A percentile compares a stretch with the other conserved stretches of the same genome.
These are phyloP conservation scores for Entamoeba moshkovskii DNA, from an alignment of 208 protist species.

Conservation along the genomic window DNA sequence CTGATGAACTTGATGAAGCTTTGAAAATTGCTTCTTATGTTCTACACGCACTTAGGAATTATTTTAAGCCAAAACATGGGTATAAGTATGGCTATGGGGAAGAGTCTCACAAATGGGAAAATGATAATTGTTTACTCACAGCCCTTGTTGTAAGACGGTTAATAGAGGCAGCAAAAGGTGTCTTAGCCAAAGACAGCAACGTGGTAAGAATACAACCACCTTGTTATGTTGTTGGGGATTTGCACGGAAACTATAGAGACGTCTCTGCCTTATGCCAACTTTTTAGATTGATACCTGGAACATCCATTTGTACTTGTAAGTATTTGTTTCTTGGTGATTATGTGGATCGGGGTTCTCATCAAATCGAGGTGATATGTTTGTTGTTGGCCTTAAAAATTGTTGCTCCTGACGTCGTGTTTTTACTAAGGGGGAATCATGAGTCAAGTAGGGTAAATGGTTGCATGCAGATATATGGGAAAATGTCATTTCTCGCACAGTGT, in stretches of 20 bases:
- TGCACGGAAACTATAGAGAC: slow-evolving; percentile 31
- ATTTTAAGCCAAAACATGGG: neutral
- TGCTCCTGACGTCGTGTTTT: slow-evolving; percentile 7
- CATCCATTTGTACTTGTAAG: neutral
- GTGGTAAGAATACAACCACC: neutral
- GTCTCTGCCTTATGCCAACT: slow-evolving; percentile 2
- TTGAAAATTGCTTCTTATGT: neutral
- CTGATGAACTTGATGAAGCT: neutral
- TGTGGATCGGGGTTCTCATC: slow-evolving; percentile 28
- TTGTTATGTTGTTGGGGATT: slow-evolving; percentile 12
- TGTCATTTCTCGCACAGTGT: slow-evolving; percentile 68
- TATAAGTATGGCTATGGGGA: neutral
- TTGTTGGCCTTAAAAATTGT: slow-evolving; percentile 25
- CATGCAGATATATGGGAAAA: slow-evolving; percentile 70
- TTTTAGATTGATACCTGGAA: neutral
- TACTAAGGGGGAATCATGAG: slow-evolving; percentile 39
- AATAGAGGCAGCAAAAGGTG: neutral
- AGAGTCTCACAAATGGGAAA: neutral
- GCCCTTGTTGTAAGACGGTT: neutral
- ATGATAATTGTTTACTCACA: neutral
- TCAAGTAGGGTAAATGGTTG: neutral
- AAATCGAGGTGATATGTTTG: slow-evolving; percentile 20
- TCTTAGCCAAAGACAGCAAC: neutral
- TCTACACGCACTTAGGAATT: neutral
- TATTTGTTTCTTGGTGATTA: slow-evolving; percentile 39